These are phyloP conservation scores for Leccinum subgranulosum DNA, from an alignment of 768 basidiomycete species.

Conservation along the genomic window DNA sequence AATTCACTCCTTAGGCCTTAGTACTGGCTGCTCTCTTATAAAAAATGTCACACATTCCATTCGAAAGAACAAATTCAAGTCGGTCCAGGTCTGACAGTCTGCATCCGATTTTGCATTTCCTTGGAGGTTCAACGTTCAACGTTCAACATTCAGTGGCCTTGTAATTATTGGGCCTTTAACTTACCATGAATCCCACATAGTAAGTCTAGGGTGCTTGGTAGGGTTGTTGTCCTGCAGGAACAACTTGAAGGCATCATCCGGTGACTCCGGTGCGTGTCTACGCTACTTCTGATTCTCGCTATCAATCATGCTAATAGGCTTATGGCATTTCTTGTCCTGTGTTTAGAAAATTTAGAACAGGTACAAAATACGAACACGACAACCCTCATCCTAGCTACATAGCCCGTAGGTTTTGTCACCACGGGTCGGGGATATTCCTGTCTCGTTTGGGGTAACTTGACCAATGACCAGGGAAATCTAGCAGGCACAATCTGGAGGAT, in stretches of 20 bases:
- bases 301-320: background rate
- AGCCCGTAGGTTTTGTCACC: background rate
- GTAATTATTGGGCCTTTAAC: background rate
- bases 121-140: background rate
- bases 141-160: background rate
- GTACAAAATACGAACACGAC: background rate
- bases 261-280: background rate
- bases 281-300: background rate
- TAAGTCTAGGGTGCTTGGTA: background rate
- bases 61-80: background rate
- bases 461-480: constrained; percentile 4
- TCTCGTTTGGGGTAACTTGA: background rate
- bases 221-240: background rate
- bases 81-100: background rate
- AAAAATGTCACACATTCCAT: constrained; percentile 11
- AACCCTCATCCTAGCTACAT: background rate
- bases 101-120: background rate
- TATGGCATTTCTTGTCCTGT: background rate
- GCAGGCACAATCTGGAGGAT: constrained; percentile 14
- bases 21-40: constrained; percentile 12
- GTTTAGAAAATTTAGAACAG: background rate
- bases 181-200: background rate
- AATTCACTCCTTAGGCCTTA: background rate
- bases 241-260: background rate
- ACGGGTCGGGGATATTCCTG: background rate